Conservation (phyloP, 225 moss, liverwort and hornwort species). For the Thuidium tamariscinum region DNA sequence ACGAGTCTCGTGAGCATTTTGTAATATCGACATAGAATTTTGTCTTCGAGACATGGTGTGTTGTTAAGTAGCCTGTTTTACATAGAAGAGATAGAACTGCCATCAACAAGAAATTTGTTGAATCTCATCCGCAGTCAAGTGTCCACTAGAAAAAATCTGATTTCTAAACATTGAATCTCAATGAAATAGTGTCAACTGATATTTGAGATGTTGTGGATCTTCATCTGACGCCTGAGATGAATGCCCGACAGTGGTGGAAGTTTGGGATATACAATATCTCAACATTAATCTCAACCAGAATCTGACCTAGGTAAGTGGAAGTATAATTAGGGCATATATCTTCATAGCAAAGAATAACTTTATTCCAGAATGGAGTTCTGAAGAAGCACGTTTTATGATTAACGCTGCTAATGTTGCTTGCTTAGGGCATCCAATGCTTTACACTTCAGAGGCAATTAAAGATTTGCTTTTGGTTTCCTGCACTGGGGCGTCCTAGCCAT, state of each 20-base stretch:
- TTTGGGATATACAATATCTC: background rate
- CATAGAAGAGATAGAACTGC: background rate
- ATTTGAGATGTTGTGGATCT: background rate
- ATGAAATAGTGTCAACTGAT: background rate
- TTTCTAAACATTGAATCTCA: background rate
- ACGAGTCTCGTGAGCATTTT: background rate
- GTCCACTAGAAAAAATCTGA: background rate
- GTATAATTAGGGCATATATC: background rate
- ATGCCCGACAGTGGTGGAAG: background rate
- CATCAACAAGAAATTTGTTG: background rate
- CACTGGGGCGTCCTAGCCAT: background rate
- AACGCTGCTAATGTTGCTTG: background rate
- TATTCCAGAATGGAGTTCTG: background rate
- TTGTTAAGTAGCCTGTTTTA: background rate
- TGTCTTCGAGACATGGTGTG: background rate
- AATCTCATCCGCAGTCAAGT: background rate
- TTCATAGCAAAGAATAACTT: background rate
- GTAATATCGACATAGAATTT: background rate
- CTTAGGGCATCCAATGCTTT: background rate
- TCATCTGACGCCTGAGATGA: background rate
- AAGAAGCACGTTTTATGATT: background rate
- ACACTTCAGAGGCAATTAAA: background rate
- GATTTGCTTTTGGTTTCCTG: background rate
- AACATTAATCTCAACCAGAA: background rate
- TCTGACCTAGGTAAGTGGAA: background rate